These are phyloP conservation scores for Glycine soja DNA, from an alignment of 306 rosid species.

Conservation along the genomic window DNA sequence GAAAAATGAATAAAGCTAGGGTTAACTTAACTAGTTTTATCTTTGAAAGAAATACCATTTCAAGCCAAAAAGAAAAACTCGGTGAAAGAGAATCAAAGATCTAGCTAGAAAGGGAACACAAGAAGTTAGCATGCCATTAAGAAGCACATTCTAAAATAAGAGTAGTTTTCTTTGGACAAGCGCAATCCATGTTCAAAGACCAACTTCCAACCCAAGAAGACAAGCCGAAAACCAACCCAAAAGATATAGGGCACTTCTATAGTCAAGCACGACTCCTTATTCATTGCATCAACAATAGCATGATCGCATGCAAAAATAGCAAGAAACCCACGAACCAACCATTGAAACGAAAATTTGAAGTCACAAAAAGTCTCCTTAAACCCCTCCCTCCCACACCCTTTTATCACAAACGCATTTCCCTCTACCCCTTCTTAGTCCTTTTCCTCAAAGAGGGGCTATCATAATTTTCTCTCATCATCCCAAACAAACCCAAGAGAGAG, in stretches of 20 bases:
- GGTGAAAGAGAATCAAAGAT: not conserved
- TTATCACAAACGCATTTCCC: conserved; percentile 32
- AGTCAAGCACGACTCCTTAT: too few relatives aligned
- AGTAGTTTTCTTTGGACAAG: not conserved
- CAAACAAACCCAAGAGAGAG: conserved; percentile 40
- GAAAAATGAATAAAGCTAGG: not conserved
- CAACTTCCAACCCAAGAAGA: not conserved
- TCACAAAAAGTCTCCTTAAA: conserved; percentile 41
- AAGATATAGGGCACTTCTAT: too few relatives aligned
- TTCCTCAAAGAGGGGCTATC: not conserved
- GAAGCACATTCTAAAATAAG: not conserved
- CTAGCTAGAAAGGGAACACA: not conserved
- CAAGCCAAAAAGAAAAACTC: not conserved
- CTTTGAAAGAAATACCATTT: not conserved
- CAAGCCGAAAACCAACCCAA: too few relatives aligned
- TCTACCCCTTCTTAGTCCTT: not conserved
- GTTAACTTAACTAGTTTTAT: not conserved
- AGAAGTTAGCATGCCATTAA: not conserved
- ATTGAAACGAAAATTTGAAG: not conserved
- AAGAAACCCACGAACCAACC: not conserved
- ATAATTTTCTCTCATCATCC: not conserved
- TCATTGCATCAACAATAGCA: not conserved
- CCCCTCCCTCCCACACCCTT: conserved; percentile 49
- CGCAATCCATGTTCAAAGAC: conserved; percentile 7
- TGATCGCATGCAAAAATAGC: conserved; percentile 35